phyloP scores from a whole-genome alignment of 176 grass and related monocot genomes.

The Raddia guianensis region DNA sequence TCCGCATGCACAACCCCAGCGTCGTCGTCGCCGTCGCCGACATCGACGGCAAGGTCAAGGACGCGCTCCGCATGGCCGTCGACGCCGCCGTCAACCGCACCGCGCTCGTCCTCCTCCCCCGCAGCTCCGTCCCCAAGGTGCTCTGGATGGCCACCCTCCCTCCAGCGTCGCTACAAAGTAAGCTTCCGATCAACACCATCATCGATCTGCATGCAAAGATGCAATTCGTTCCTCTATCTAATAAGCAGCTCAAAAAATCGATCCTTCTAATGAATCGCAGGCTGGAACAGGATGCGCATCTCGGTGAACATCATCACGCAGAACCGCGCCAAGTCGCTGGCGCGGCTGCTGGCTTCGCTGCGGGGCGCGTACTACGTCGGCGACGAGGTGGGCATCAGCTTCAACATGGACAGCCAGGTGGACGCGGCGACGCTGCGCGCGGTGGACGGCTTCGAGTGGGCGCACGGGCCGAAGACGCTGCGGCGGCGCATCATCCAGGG shows the following conservation, averaged over 20 bases:
- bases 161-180: conserved; percentile 69
- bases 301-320: conserved; percentile 99
- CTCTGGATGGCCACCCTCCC: conserved; percentile 94
- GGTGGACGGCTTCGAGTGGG: conserved; percentile 65
- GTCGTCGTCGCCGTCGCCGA: conserved; percentile 59
- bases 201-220: not conserved
- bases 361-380: conserved; percentile 73
- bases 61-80: conserved; percentile 79
- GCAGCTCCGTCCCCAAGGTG: conserved; percentile 59
- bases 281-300: conserved; percentile 90
- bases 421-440: conserved; percentile 73
- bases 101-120: conserved; percentile 76
- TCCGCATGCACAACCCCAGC: conserved; percentile 86
- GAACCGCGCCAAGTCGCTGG: conserved; percentile 67
- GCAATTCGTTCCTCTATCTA: not conserved
- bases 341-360: conserved; percentile 61
- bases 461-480: conserved; percentile 77
- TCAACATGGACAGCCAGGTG: conserved; percentile 98
- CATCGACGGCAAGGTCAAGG: conserved; percentile 64
- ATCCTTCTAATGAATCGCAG: conserved; percentile 25
- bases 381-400: conserved; percentile 84
- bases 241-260: not conserved
- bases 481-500: conserved; percentile 92
- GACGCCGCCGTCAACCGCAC: conserved; percentile 57
- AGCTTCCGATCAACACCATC: not conserved